Conservation (phyloP, 257 asterid genomes). For the Agastache rugosa region DNA sequence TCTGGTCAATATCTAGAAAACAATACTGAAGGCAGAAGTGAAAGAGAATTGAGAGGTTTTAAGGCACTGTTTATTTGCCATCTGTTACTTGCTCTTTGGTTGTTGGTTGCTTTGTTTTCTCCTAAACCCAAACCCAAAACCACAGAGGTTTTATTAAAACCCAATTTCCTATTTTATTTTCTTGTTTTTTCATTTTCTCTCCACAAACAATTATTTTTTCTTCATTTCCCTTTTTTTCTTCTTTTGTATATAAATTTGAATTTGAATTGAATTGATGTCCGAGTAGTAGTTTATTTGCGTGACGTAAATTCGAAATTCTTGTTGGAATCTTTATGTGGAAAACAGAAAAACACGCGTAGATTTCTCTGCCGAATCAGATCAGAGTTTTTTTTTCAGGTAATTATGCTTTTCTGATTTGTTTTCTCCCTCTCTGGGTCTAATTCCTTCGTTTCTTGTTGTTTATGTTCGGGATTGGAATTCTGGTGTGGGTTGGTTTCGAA, state of each 20-base stretch:
- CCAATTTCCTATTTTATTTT: not conserved
- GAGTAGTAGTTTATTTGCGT: slow-evolving; percentile 41
- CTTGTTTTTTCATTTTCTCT: not conserved
- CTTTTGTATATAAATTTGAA: slow-evolving; percentile 15
- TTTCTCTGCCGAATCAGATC: slow-evolving; percentile 34
- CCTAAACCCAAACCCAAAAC: slow-evolving; percentile 46
- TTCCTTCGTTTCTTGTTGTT: not conserved
- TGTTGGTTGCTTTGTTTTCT: slow-evolving; percentile 25
- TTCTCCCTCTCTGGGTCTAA: not conserved
- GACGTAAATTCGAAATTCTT: slow-evolving; percentile 40
- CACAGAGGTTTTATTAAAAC: slow-evolving; percentile 45
- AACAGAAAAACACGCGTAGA: slow-evolving; percentile 19
- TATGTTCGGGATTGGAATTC: not conserved
- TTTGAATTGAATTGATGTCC: not conserved
- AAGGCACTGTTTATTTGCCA: slow-evolving; percentile 25
- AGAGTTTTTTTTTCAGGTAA: slow-evolving; percentile 35
- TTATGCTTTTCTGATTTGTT: slow-evolving; percentile 2
- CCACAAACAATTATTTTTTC: slow-evolving; percentile 21
- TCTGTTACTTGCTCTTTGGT: slow-evolving; percentile 35
- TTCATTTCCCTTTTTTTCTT: not conserved
- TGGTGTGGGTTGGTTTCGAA: slow-evolving; percentile 9
- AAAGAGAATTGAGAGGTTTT: slow-evolving; percentile 16
- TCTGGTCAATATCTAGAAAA: slow-evolving; percentile 41
- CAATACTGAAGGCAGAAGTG: not conserved
- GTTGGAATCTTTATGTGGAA: slow-evolving; percentile 28